phyloP scores from a whole-genome alignment of 352 stramenopile genomes.

The Phytopythium aichiense region DNA sequence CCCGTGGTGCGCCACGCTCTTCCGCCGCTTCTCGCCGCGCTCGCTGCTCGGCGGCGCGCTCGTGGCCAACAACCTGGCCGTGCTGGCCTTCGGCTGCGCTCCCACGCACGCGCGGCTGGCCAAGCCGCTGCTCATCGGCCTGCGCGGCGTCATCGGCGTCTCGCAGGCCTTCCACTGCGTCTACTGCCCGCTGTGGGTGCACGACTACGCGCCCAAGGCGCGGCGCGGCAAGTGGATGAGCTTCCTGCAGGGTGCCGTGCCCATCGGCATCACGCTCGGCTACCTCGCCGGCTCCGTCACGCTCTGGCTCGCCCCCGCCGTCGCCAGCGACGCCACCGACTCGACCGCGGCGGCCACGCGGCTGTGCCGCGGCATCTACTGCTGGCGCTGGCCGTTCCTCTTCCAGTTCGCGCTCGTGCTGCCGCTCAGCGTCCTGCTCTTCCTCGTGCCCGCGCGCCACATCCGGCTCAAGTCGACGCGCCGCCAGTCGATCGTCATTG shows the following conservation, averaged over 20 bases:
- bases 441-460: slow-evolving; percentile 72
- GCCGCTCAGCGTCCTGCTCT: slow-evolving; percentile 70
- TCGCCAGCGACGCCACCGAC: slow-evolving; percentile 7
- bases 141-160: slow-evolving; percentile 68
- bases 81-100: slow-evolving; percentile 66
- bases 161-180: slow-evolving; percentile 84
- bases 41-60: slow-evolving; percentile 66
- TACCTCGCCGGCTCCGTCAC: slow-evolving; percentile 76
- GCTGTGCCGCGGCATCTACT: slow-evolving; percentile 73
- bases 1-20: slow-evolving; percentile 76
- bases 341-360: slow-evolving; percentile 13
- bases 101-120: slow-evolving; percentile 61
- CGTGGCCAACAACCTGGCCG: slow-evolving; percentile 71
- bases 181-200: slow-evolving; percentile 83
- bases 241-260: slow-evolving; percentile 71
- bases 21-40: slow-evolving; percentile 69
- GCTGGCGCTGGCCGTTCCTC: slow-evolving; percentile 86
- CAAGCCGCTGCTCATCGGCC: slow-evolving; percentile 67
- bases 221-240: slow-evolving; percentile 82
- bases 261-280: slow-evolving; percentile 72
- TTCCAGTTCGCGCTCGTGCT: slow-evolving; percentile 70
- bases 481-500: slow-evolving; percentile 64
- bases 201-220: slow-evolving; percentile 75
- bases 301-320: slow-evolving; percentile 44
- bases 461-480: slow-evolving; percentile 52